Percentiles rank a stretch among this genome's conserved stretches.
phyloP scores from a whole-genome alignment of 1,139 yeast species.

The Pichia sp. region DNA sequence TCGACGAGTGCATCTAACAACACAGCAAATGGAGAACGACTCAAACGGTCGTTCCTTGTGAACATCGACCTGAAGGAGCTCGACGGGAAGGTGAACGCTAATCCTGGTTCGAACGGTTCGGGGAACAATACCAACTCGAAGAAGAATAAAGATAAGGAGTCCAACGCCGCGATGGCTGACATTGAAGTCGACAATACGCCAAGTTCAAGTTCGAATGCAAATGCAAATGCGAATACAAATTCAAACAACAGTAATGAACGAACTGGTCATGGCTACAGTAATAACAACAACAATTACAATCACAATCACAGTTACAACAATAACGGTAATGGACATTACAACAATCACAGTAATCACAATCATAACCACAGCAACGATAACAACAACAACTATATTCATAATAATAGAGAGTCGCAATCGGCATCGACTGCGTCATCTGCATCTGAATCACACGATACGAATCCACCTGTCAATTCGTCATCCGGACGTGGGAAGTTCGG shows the following conservation, averaged over 20 bases:
- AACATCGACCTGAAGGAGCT: conserved; percentile 38
- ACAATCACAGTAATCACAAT: too few species aligned
- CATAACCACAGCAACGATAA: not conserved
- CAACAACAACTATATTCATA: not conserved
- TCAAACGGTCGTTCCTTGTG: conserved; percentile 36
- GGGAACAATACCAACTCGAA: not conserved
- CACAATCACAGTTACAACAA: not conserved
- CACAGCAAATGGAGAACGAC: conserved; percentile 18
- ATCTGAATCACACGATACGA: too few species aligned
- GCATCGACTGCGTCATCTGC: too few species aligned
- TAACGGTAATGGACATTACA: too few species aligned
- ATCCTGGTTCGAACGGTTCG: not conserved
- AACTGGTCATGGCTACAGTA: not conserved
- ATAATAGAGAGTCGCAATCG: not conserved
- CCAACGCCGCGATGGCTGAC: too few species aligned
- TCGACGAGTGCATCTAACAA: not conserved
- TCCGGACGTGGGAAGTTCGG: conserved; percentile 5
- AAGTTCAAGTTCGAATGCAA: not conserved
- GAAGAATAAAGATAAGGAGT: not conserved
- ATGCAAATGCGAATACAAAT: not conserved
- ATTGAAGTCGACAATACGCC: too few species aligned
- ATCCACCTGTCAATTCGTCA: too few species aligned
- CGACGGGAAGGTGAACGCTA: conserved; percentile 24
- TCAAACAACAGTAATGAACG: not conserved
- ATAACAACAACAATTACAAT: not conserved